Base-by-base conservation (phyloP, 306 rosid genomes). In the Rosa multiflora region DNA sequence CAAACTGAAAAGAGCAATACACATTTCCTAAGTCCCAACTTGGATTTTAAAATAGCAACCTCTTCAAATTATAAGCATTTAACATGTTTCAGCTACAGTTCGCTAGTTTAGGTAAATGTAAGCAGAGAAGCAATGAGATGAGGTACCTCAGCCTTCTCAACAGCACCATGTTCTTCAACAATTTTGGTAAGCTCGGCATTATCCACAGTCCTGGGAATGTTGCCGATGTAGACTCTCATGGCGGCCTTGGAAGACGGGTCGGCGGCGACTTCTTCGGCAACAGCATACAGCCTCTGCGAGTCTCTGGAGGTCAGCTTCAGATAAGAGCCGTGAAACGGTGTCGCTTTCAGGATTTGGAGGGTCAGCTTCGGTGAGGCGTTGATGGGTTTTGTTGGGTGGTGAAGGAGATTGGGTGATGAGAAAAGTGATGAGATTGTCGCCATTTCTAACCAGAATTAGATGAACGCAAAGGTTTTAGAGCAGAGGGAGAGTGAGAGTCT, bases 131-230 rank as follows among this genome's bases (percentile, higher is more conserved):
- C 8, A 58, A 21, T 0, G 13, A 58, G 32, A 56, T n/a, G 26
- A 56, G 63, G n/a, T 58, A 95, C 99, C 98, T 92, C 97, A 1
- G 92, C 87, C 82, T 90, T 95, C 83, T 95, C 99, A 37, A 95
- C 88, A 76, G 90, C 89, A 9, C 95, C 99, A 79, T 92, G 98
- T 79, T 91, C 93, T 82, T 91, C 81, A 44, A 95, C 88, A 75
- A 95, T 85, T 55, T 82, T 84, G 7, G 88, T 48, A 20, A 95
- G 99, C 82, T 90, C 90, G 20, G 86, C 88, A 70, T 92, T 88
- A 64, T 77, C 74, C 72, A 95, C 68, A 43, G 82, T 88, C 74
- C 98, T 83, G 5, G 99, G 98, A 86, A 95, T 91, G 88, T 95
- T 95, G 37, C 98, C 99, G 35, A 95, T 62, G 75, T 92, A 95